phyloP scores from a whole-genome alignment of 2,329 filamentous ascomycete species.

The Aspergillus calidoustus region DNA sequence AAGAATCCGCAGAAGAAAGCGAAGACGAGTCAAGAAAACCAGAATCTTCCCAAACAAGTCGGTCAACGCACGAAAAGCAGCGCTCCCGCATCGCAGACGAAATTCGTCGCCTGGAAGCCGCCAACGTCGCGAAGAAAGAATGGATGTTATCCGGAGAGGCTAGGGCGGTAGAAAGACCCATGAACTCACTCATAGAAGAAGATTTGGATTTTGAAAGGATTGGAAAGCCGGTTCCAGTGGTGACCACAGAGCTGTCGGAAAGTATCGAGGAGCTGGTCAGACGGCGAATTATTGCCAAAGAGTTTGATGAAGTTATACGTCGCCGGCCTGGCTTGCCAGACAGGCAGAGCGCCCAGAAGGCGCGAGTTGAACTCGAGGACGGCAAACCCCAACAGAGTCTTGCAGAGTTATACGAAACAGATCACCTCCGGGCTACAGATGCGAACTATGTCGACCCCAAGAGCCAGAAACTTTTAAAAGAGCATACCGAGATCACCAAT shows the following conservation, averaged over 20 bases:
- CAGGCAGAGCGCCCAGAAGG: constrained; percentile 67
- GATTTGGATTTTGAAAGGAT: constrained; percentile 95
- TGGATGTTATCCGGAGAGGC: constrained; percentile 93
- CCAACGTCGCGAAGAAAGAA: constrained; percentile 84
- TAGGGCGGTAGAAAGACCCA: constrained; percentile 75
- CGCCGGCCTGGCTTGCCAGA: constrained; percentile 76
- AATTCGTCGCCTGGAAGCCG: constrained; percentile 87
- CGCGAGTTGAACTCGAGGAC: constrained; percentile 81
- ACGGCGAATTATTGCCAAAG: constrained; percentile 81
- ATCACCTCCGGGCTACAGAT: constrained; percentile 78
- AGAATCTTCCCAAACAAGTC: constrained; percentile 29
- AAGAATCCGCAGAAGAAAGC: constrained; percentile 55
- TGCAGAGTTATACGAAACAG: constrained; percentile 92
- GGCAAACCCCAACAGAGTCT: constrained; percentile 84
- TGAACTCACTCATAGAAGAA: constrained; percentile 92
- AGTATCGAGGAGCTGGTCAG: constrained; percentile 94
- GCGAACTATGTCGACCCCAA: constrained; percentile 79
- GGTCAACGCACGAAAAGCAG: constrained; percentile 81
- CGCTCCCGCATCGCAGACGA: constrained; percentile 86
- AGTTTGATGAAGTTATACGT: constrained; percentile 90
- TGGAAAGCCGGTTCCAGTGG: constrained; percentile 92
- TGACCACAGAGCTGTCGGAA: constrained; percentile 88
- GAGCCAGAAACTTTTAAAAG: constrained; percentile 79
- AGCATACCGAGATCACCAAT: constrained; percentile 79
- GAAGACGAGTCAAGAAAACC: constrained; percentile 69